Base-by-base conservation (phyloP, 768 basidiomycete genomes). In the Leccinum arenicola region DNA sequence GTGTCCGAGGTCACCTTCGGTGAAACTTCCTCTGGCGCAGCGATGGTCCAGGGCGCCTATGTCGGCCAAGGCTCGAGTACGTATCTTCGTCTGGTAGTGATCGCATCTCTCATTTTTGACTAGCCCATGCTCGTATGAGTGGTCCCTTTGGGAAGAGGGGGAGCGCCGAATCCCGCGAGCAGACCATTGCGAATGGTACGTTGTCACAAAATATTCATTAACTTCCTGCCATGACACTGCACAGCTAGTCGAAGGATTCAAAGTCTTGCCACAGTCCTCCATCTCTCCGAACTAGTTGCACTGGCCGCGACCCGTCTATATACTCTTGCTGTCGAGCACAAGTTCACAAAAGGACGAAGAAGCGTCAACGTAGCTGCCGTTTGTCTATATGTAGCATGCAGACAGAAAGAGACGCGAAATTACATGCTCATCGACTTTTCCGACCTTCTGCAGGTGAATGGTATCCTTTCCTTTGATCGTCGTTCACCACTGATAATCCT, bases 341-440 rank as follows among this genome's bases (percentile, higher is more conserved):
- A 91, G 63, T 99, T 99, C 72, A 96, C 86, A 4, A 93, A 95
- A 72, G 97, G 97, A 9, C 83, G 97, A 27, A 88, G 89, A 68
- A 92, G 92, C 66, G 78, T 93, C 69, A 94, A 97, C 66, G 93
- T 99, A 61, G 91, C 96, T 36, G 97, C 95, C 3, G 91, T 95
- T 45, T 99, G 97, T 71, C 81, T 98, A 50, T 98, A 99, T 70
- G 85, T 96, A 47, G 93, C 95, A 3, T 96, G 95, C 70, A 75
- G 96, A 60, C 88, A 95, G 74, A 91, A 89, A 67, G 92, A 96
- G 74, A 93, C 92, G 0, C 77, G 89, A 54, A 93, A 88, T 57
- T 92, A 95, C 73, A 98, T 98, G 97, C 84, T 99, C 25, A 98
- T 99, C 62, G 97, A 99, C 75, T 98, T 99, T 67, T 93, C 93